Base-by-base conservation (phyloP, 441 rosid species). In the Adansonia rubrostipa region DNA sequence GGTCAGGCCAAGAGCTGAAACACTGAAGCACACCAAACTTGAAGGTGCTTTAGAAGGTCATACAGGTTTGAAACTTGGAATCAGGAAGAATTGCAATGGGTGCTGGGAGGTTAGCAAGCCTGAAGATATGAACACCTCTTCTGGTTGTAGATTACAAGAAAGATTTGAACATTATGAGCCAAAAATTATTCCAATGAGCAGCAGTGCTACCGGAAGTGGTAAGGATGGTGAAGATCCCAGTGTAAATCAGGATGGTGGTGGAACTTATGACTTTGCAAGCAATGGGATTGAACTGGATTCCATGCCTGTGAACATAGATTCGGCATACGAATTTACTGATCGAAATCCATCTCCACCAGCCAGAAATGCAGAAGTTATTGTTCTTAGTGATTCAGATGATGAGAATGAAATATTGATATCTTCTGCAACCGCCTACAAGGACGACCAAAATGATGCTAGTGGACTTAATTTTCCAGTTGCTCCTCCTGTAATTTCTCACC, bases 361-460 rank as follows among this genome's bases (percentile, higher is more conserved):
- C 36, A 87, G 82, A 57, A 84, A 93, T 81, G 86, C 93, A 53
- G 97, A 89, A 76, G 87, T 97, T 78, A 94, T 97, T 75, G 88
- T 93, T 82, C 95, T 97, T 58, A 93, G 91, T 82, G 99, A 94
- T 86, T 94, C 99, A n/a, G 99, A 97, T 76, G 98, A 93, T 1
- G 99, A 91, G n/a, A 88, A 88, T 82, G 97, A 92, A 78, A 71
- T 89, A 33, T 68, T 87, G 60, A 79, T 91, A 64, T 83, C 93
- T 70, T 82, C 95, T 50, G 84, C 84, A 73, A 80, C 85, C 79
- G 83, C 80, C 72, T 94, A 85, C 81, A 75, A 81, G 80, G 87
- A 79, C 77, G 86, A 84, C 83, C 91, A 68, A 80, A 71, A 89
- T 65, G 93, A 89, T 68, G 78, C 78, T 58, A 88, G 83, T 33